Percentiles rank a stretch among this genome's conserved stretches.
phyloP scores from a whole-genome alignment of 208 protist species.

The Leishmania tarentolae region DNA sequence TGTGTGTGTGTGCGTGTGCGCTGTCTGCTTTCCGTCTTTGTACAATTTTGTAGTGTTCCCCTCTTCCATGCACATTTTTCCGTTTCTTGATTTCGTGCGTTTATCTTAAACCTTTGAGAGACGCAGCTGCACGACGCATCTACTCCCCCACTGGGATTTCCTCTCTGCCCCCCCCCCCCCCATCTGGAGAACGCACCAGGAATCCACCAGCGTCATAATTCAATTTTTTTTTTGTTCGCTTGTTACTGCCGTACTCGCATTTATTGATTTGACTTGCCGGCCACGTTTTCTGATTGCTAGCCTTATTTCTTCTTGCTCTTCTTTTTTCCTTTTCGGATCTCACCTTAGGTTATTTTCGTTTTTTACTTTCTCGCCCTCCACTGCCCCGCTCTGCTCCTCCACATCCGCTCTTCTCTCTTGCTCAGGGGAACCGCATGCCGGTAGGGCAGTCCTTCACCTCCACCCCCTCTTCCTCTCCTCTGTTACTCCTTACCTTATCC shows the following conservation, averaged over 20 bases:
- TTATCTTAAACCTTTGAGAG: not conserved
- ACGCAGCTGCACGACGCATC: not conserved
- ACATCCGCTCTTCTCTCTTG: not conserved
- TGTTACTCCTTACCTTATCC: too few species aligned
- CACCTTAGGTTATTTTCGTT: not conserved
- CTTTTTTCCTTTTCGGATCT: too few species aligned
- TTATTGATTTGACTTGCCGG: not conserved
- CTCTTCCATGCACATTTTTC: not conserved
- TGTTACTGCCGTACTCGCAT: not conserved
- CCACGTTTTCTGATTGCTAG: too few species aligned
- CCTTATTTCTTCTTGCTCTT: too few species aligned
- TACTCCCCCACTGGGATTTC: not conserved
- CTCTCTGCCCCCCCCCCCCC: not conserved
- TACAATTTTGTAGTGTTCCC: not conserved
- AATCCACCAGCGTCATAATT: not conserved
- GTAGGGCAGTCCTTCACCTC: too few species aligned
- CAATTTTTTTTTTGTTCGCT: not conserved
- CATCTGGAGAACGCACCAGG: not conserved
- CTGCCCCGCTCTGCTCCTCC: not conserved
- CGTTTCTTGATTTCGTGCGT: not conserved
- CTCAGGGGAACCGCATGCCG: not conserved
- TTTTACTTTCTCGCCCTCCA: not conserved
- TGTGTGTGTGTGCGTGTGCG: not conserved
- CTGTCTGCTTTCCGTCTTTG: not conserved
- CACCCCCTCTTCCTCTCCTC: not conserved